phyloP scores from a whole-genome alignment of 495 filamentous ascomycete genomes.

The Neurospora sp. region DNA sequence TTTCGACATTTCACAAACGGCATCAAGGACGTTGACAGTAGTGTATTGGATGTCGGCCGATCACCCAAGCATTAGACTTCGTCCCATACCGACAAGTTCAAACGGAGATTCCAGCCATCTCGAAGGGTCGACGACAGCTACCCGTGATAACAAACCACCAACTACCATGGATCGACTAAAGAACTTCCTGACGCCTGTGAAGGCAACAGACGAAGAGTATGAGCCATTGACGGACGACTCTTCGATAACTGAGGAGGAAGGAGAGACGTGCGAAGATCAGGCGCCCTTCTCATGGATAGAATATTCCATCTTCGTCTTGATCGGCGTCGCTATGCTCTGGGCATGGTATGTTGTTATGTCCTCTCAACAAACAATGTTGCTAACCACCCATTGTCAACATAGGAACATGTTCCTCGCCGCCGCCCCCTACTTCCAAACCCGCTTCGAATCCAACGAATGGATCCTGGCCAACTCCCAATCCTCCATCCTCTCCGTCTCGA shows the following conservation, averaged over 20 bases:
- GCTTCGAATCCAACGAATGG: conserved; percentile 61
- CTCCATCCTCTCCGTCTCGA: conserved; percentile 77
- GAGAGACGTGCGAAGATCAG: conserved; percentile 23
- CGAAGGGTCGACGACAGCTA: background rate
- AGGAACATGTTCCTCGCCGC: conserved; percentile 99
- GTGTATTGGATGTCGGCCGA: background rate
- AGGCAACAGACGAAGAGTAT: conserved; percentile 41
- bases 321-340: conserved; percentile 93
- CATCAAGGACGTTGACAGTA: background rate
- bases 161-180: conserved; percentile 21
- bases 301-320: conserved; percentile 75
- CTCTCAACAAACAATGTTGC: background rate
- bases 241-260: conserved; percentile 14
- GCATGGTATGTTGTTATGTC: conserved; percentile 59
- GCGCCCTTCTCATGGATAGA: conserved; percentile 63
- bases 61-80: background rate
- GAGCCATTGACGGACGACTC: conserved; percentile 43
- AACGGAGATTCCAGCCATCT: background rate
- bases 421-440: conserved; percentile 80
- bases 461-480: conserved; percentile 76
- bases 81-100: background rate
- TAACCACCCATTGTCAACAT: background rate
- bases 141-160: background rate
- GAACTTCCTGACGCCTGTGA: conserved; percentile 16
- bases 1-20: background rate